These are phyloP conservation scores for Conringia planisiliqua DNA, from an alignment of 345 rosid genomes.

Conservation along the genomic window DNA sequence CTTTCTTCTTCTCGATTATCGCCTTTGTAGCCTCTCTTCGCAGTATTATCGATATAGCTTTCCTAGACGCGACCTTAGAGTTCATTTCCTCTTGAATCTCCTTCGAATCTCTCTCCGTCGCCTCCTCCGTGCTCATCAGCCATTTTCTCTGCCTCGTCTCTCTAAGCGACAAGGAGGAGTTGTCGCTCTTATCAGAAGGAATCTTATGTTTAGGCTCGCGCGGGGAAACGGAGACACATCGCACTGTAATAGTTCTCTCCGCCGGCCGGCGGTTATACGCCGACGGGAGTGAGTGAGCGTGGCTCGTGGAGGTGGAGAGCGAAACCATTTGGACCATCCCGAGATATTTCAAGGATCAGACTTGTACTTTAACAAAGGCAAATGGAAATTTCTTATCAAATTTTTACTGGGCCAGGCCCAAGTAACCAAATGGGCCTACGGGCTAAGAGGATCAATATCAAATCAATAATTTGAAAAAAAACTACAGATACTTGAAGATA, in stretches of 20 bases:
- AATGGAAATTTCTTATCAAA: not conserved
- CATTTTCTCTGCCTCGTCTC: conserved; percentile 36
- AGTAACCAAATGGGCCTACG: not conserved
- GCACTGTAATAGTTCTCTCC: not conserved
- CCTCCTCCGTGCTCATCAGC: conserved; percentile 35
- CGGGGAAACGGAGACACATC: not conserved
- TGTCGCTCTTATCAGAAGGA: not conserved
- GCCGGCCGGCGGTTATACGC: conserved; percentile 30
- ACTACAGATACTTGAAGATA: not conserved
- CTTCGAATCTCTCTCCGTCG: conserved; percentile 41
- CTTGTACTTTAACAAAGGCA: not conserved
- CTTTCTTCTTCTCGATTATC: conserved; percentile 73
- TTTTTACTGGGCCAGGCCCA: conserved; percentile 15
- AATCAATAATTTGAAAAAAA: not conserved
- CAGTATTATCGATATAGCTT: conserved; percentile 71
- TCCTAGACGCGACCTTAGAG: conserved; percentile 72
- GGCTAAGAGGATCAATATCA: not conserved
- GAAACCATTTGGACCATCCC: conserved; percentile 37
- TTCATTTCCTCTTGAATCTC: conserved; percentile 53
- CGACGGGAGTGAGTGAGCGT: conserved; percentile 28
- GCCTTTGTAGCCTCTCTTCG: conserved; percentile 81
- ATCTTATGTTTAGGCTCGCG: conserved; percentile 3
- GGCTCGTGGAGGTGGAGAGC: conserved; percentile 30
- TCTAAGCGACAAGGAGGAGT: conserved; percentile 1
- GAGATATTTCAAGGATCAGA: conserved; percentile 5